Percentiles rank a stretch among this genome's conserved stretches.
Evolutionary conservation across 1,284 basidiomycete species (phyloP).

Genomic region (Cystobasidium pallidum): DNA sequence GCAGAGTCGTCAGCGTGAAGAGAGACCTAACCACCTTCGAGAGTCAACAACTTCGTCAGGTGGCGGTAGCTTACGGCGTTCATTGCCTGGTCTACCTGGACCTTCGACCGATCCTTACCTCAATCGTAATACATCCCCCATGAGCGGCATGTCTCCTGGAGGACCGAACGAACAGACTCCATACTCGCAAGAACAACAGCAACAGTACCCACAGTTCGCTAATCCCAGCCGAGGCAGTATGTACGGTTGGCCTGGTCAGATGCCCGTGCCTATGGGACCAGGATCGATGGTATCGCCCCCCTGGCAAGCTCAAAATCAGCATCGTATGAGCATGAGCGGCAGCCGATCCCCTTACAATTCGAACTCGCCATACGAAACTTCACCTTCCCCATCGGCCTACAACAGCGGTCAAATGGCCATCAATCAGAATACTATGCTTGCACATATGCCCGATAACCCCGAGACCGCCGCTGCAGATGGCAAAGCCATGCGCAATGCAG

Average conservation of each 20-base stretch:
- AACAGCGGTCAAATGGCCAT: background rate
- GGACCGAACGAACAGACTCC: background rate
- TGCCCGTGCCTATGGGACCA: background rate
- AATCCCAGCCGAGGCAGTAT: conserved; percentile 22
- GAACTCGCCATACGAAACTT: conserved; percentile 33
- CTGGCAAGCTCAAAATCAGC: conserved; percentile 31
- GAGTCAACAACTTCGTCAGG: conserved; percentile 20
- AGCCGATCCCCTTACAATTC: conserved; percentile 18
- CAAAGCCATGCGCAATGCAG: conserved; percentile 40
- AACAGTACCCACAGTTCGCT: conserved; percentile 24
- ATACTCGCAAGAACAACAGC: conserved; percentile 9
- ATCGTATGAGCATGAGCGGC: background rate
- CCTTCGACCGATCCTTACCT: conserved; percentile 43
- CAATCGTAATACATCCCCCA: conserved; percentile 25
- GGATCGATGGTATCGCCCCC: conserved; percentile 19
- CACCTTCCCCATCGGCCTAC: conserved; percentile 40
- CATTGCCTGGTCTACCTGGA: conserved; percentile 34
- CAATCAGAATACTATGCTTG: conserved; percentile 41
- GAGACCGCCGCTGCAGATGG: conserved; percentile 45
- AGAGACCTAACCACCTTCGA: conserved; percentile 22
- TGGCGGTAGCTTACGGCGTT: conserved; percentile 25
- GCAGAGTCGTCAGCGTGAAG: conserved; percentile 15
- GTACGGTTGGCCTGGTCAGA: conserved; percentile 39
- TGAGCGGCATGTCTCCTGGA: conserved; percentile 1
- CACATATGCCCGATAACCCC: conserved; percentile 34